phyloP scores from a whole-genome alignment of 164 flowering plant species.

The Vitis labrusca region DNA sequence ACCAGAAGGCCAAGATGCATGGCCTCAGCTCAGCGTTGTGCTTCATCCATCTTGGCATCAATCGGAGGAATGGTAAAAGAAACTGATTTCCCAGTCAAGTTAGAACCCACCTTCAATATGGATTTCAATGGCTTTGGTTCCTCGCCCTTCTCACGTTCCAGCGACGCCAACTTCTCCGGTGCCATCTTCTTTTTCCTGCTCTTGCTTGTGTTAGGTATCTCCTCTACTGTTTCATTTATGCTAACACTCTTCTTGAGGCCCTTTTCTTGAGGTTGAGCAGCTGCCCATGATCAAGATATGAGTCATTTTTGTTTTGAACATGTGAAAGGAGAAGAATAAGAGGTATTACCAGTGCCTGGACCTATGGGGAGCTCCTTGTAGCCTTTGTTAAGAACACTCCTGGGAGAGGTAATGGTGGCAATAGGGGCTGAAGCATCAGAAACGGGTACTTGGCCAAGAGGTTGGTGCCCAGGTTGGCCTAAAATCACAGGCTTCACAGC shows the following conservation, averaged over 20 bases:
- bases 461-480: slow-evolving; percentile 9
- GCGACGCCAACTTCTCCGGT: slow-evolving; percentile 6
- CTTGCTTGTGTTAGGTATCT: slow-evolving; percentile 3
- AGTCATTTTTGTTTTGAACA: background rate
- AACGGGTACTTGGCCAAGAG: background rate
- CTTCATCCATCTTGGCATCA: too few relatives aligned
- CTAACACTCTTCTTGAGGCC: slow-evolving; percentile 30
- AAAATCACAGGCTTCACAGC: slow-evolving; percentile 23
- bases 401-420: background rate
- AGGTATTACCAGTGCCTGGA: background rate
- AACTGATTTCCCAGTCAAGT: background rate
- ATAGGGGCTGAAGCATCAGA: too few relatives aligned
- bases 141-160: slow-evolving; percentile 6
- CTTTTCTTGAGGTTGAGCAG: background rate
- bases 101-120: slow-evolving; percentile 29
- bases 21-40: too few relatives aligned
- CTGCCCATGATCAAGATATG: background rate
- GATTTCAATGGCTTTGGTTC: slow-evolving; percentile 29
- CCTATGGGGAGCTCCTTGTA: background rate
- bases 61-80: too few relatives aligned
- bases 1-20: too few relatives aligned
- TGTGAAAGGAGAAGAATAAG: background rate
- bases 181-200: slow-evolving; percentile 7
- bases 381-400: slow-evolving; percentile 8
- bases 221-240: slow-evolving; percentile 26